Evolutionary conservation across 441 rosid species (phyloP), one percentile per base, ranked within the genome.

Genomic region (Jatropha multifida): DNA sequence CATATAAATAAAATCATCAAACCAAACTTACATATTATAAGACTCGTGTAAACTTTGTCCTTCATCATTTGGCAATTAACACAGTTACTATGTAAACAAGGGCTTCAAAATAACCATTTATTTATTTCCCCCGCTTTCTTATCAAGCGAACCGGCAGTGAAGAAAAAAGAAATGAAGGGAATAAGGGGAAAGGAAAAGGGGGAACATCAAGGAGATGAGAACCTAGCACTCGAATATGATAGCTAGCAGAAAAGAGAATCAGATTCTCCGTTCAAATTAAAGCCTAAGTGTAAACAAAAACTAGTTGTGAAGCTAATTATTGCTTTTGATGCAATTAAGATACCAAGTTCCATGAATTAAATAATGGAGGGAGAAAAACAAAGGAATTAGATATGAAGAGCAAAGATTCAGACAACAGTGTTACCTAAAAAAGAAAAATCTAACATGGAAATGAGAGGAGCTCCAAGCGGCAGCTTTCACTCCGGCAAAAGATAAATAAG

Each of bases 221-320:
- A 65, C 0, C n/a, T 23, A 18, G 27, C 23, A 41, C 60, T 38
- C 15, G 14, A 42, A 72, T 20, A 64, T 65, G 40, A 60, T 49
- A 63, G 59, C 42, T 60, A 69, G 11, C 8, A 40, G 49, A 58
- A 55, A 74, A 26, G 58, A 75, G 86, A 78, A 82, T 77, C 65
- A 76, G 81, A 81, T 83, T 75, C 84, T 76, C 49, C 56, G 55
- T 65, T 49, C 12, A 77, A 63, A 68, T 26, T 27, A 26, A 48
- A 49, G 60, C 15, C 42, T 38, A 49, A 65, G 9, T 46, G 46
- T 38, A 52, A 38, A 65, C n/a, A 37, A 72, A 27, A 20, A 44
- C 40, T 42, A 32, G 32, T 11, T 14, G n/a, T 2, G 52, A 67
- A 66, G 38, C 46, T 14, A 56, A 56, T 32, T 26, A 46, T 12